These are phyloP conservation scores for Mychonastes homosphaera DNA, from an alignment of 139 green algal genomes.

Conservation along the genomic window DNA sequence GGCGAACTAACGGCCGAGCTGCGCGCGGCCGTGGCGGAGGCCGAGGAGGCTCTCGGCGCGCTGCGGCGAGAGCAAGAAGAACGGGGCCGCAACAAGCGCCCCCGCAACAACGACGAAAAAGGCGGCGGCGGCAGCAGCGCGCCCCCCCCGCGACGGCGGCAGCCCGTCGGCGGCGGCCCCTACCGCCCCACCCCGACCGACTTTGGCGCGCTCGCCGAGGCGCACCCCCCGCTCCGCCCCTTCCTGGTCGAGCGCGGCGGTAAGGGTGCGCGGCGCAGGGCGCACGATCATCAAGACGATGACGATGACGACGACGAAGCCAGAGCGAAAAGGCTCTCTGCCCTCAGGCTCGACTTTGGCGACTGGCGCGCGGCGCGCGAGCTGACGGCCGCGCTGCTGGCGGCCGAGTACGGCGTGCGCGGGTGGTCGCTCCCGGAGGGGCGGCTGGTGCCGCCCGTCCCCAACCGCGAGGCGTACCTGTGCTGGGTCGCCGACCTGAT, in stretches of 20 bases:
- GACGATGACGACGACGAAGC: background rate
- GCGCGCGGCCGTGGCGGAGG: too few species aligned
- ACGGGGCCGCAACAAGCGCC: conserved; percentile 3
- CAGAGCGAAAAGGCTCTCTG: background rate
- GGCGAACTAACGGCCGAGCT: too few species aligned
- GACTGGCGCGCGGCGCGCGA: conserved; percentile 56
- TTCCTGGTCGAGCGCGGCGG: conserved; percentile 20
- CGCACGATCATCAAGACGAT: background rate
- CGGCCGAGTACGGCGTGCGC: conserved; percentile 54
- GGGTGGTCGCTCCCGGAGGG: conserved; percentile 63
- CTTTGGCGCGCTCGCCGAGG: conserved; percentile 52
- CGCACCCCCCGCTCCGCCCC: conserved; percentile 38
- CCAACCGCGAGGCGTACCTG: conserved; percentile 86
- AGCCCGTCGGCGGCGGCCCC: background rate
- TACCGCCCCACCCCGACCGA: conserved; percentile 21
- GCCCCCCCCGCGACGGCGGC: background rate
- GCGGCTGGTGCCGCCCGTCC: conserved; percentile 69
- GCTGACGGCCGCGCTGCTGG: conserved; percentile 63
- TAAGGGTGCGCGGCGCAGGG: too few species aligned
- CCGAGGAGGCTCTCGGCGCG: too few species aligned
- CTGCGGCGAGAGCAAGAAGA: too few species aligned
- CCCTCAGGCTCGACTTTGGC: conserved; percentile 43
- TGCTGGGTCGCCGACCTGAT: conserved; percentile 80
- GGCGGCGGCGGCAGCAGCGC: background rate
- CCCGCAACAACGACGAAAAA: background rate